Percentiles rank a stretch among this genome's conserved stretches.
phyloP scores from a whole-genome alignment of 352 stramenopile species.

The Pelagophyceae sp. region DNA sequence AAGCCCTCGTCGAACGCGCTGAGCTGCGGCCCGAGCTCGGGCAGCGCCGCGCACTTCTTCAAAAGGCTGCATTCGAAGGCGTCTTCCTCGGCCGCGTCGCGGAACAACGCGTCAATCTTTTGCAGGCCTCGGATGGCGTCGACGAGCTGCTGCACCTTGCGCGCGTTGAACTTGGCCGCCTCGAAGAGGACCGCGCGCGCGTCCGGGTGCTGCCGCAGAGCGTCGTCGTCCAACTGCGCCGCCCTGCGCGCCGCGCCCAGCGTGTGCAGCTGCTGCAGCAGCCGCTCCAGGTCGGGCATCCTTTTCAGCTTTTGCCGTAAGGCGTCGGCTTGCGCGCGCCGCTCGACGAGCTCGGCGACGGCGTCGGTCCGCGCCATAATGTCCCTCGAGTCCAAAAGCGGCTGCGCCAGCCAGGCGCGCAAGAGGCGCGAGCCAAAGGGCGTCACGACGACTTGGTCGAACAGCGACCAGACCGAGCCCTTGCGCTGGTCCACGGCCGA shows the following conservation, averaged over 20 bases:
- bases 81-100: conserved; percentile 65
- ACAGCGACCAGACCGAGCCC: conserved; percentile 76
- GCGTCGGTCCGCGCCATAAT: conserved; percentile 91
- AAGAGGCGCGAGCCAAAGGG: conserved; percentile 89
- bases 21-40: conserved; percentile 76
- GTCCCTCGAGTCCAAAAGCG: conserved; percentile 79
- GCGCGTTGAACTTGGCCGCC: conserved; percentile 85
- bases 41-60: conserved; percentile 53
- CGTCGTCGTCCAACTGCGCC: conserved; percentile 25
- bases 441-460: conserved; percentile 66
- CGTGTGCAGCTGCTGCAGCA: conserved; percentile 89
- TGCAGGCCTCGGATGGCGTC: neutral
- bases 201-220: conserved; percentile 55
- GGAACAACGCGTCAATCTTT: conserved; percentile 51
- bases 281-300: conserved; percentile 87
- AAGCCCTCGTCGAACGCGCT: conserved; percentile 93
- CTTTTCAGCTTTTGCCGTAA: conserved; percentile 68
- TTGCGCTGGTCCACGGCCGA: conserved; percentile 54
- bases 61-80: conserved; percentile 56
- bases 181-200: conserved; percentile 96
- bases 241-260: conserved; percentile 74
- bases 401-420: conserved; percentile 89
- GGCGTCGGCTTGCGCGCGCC: conserved; percentile 57
- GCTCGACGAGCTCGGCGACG: conserved; percentile 79
- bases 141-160: conserved; percentile 74